A percentile compares a stretch with the other conserved stretches of the same genome.
Evolutionary conservation across 1,139 yeast genomes (phyloP).

Genomic region (Suhomyces choctaworum): DNA sequence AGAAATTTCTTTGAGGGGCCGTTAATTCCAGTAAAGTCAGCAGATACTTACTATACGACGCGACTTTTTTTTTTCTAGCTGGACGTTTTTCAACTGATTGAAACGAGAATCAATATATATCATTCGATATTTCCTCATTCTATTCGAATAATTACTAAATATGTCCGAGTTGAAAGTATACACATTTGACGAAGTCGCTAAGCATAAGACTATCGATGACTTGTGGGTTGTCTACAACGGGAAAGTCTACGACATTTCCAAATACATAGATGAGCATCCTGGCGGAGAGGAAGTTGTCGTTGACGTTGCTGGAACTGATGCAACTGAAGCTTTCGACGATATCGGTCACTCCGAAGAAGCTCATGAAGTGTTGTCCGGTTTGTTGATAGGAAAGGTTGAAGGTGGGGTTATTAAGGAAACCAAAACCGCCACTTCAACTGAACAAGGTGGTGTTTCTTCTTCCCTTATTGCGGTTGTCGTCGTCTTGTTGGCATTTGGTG

Average conservation of each 20-base stretch:
- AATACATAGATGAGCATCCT: constrained; percentile 92
- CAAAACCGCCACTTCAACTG: constrained; percentile 22
- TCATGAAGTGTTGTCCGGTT: constrained; percentile 64
- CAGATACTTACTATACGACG: constrained; percentile 1
- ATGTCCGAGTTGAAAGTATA: constrained; percentile 23
- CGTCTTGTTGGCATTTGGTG: constrained; percentile 19
- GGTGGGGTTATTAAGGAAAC: constrained; percentile 42
- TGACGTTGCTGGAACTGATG: constrained; percentile 91
- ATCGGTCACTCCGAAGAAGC: constrained; percentile 99
- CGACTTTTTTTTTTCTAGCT: constrained; percentile 1
- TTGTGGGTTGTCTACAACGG: constrained; percentile 91
- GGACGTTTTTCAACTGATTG: constrained; percentile 3
- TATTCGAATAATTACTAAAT: constrained; percentile 10
- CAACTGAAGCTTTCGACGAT: constrained; percentile 92
- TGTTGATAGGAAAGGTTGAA: constrained; percentile 65
- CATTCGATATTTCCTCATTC: constrained; percentile 3
- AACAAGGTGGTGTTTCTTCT: constrained; percentile 29
- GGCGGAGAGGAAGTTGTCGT: constrained; percentile 98
- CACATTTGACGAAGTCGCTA: constrained; percentile 65
- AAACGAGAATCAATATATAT: constrained; percentile 4
- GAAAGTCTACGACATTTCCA: constrained; percentile 82
- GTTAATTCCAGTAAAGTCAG: not conserved
- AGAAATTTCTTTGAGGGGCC: not conserved
- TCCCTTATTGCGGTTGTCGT: constrained; percentile 27
- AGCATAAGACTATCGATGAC: constrained; percentile 77